These are phyloP conservation scores for Pezicula carpinea DNA, from an alignment of 2,329 filamentous ascomycete genomes.

Conservation along the genomic window DNA sequence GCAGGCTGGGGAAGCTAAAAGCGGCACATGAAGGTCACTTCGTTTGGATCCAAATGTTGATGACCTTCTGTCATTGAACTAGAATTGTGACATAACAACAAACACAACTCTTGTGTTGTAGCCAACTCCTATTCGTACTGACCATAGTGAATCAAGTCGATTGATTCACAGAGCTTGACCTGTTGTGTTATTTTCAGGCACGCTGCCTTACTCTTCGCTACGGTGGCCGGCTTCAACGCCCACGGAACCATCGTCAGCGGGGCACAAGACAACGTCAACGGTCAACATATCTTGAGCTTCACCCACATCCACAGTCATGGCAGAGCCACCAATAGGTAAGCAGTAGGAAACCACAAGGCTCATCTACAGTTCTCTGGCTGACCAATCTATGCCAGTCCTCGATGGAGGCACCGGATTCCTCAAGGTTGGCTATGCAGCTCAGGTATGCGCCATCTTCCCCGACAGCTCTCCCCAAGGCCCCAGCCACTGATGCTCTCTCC, in stretches of 20 bases:
- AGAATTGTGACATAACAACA: too few relatives aligned
- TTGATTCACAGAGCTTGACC: too few relatives aligned
- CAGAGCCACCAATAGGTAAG: conserved; percentile 32
- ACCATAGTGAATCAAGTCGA: not conserved
- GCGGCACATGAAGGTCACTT: too few relatives aligned
- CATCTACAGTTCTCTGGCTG: conserved; percentile 8
- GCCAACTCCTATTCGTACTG: not conserved
- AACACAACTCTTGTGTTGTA: too few relatives aligned
- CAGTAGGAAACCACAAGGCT: not conserved
- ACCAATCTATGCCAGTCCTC: conserved; percentile 62
- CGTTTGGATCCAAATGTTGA: too few relatives aligned
- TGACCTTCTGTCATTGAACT: too few relatives aligned
- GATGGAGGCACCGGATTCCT: conserved; percentile 99
- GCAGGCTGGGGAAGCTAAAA: too few relatives aligned
- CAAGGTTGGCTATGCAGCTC: conserved; percentile 97
- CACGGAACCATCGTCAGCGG: conserved; percentile 10
- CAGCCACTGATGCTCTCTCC: conserved; percentile 8
- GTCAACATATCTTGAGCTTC: conserved; percentile 9
- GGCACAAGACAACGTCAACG: conserved; percentile 15
- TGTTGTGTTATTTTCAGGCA: too few relatives aligned
- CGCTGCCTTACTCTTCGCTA: not conserved
- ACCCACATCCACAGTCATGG: conserved; percentile 23
- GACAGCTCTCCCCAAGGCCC: not conserved
- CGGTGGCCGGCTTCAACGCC: conserved; percentile 1
- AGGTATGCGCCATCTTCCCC: conserved; percentile 43